A percentile compares a stretch with the other conserved stretches of the same genome.
These are phyloP conservation scores for Cephaloascus albidus DNA, from an alignment of 805 yeast genomes.

Conservation along the genomic window DNA sequence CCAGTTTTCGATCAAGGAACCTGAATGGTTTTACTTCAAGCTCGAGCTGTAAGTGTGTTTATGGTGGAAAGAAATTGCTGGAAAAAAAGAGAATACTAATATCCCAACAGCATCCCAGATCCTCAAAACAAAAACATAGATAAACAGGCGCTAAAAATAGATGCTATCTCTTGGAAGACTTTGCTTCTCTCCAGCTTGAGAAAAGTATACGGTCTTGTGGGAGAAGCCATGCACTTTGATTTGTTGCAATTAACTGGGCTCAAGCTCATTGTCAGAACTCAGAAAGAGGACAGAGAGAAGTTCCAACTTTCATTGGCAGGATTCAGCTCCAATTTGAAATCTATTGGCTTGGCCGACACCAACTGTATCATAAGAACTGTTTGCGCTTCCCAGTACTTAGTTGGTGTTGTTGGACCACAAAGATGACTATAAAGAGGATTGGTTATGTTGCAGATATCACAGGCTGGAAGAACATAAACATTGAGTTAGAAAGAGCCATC, in stretches of 20 bases:
- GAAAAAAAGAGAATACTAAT: slow-evolving; percentile 5
- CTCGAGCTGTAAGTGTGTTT: slow-evolving; percentile 8
- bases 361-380: slow-evolving; percentile 1
- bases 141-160: slow-evolving; percentile 2
- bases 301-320: slow-evolving; percentile 2
- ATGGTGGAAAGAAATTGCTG: not conserved
- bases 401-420: slow-evolving; percentile 2
- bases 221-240: slow-evolving; percentile 10
- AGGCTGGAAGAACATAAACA: too few relatives aligned
- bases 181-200: slow-evolving; percentile 6
- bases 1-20: not conserved
- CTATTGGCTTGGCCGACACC: not conserved
- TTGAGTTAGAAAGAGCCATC: too few relatives aligned
- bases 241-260: slow-evolving; percentile 3
- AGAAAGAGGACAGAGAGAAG: slow-evolving; percentile 2
- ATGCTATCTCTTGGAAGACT: slow-evolving; percentile 11
- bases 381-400: slow-evolving; percentile 3
- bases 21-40: slow-evolving; percentile 8
- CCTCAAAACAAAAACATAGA: slow-evolving; percentile 1
- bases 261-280: slow-evolving; percentile 1
- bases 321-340: not conserved
- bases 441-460: too few relatives aligned
- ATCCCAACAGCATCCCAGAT: slow-evolving; percentile 3
- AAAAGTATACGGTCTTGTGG: slow-evolving; percentile 10
- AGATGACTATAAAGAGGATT: too few relatives aligned